phyloP scores from a whole-genome alignment of 2,329 filamentous ascomycete species.

The Fusarium subtropicale region DNA sequence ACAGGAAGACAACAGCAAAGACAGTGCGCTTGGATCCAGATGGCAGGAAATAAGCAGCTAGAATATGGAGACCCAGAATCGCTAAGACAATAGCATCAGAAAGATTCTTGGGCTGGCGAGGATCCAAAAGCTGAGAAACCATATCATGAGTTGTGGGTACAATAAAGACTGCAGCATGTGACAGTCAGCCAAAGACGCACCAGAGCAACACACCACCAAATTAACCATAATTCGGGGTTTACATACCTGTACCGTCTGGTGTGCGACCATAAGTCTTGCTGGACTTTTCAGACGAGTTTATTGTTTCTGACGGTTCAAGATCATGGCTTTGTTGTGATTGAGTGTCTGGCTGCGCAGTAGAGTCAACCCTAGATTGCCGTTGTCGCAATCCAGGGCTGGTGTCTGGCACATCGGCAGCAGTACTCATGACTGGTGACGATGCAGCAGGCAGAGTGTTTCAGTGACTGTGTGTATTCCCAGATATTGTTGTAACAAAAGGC shows the following conservation, averaged over 20 bases:
- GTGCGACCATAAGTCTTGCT: conserved; percentile 92
- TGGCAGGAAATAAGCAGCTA: conserved; percentile 80
- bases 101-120: conserved; percentile 93
- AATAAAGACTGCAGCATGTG: conserved; percentile 78
- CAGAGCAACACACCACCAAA: conserved; percentile 18
- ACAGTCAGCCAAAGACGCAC: conserved; percentile 40
- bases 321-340: conserved; percentile 26
- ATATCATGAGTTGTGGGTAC: conserved; percentile 98
- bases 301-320: conserved; percentile 28
- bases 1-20: conserved; percentile 86
- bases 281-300: conserved; percentile 45
- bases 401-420: conserved; percentile 47
- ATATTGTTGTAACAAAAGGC: background rate
- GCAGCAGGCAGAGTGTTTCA: conserved; percentile 7
- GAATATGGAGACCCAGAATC: conserved; percentile 80
- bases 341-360: conserved; percentile 31
- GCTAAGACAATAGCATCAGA: conserved; percentile 84
- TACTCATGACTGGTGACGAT: conserved; percentile 46
- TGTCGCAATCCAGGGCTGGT: conserved; percentile 47
- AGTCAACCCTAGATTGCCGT: conserved; percentile 44
- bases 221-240: conserved; percentile 36
- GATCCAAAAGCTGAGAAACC: conserved; percentile 96
- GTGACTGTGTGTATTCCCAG: background rate
- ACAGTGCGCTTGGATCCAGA: conserved; percentile 75
- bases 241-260: conserved; percentile 87